Base-by-base conservation (phyloP, 1,139 yeast genomes). In the Pichia sp. region DNA sequence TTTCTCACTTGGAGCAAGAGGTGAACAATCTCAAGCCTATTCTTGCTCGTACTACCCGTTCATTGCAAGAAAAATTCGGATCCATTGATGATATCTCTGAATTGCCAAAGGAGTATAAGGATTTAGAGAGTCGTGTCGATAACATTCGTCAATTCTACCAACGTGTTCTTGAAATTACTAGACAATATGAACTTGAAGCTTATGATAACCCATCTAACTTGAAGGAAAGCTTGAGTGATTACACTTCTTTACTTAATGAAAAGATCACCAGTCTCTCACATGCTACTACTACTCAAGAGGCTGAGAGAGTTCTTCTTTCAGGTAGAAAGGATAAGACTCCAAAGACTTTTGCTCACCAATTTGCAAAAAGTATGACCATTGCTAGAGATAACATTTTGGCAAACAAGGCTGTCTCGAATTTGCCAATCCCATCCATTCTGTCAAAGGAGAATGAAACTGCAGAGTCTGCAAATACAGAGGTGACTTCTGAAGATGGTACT, bases 141-240 rank as follows among this genome's bases (percentile, higher is more conserved):
- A 66, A 72, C 38, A 63, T 79, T 47, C 72, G 74, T 52, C 66
- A 66, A 38, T 69, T 76, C 45, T 76, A 77, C 59, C 72, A 74
- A 44, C 77, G 75, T 53, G 63, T 77, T 45, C 64, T 78, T 38
- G 65, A 67, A 21, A 73, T 74, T 48, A 73, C 82, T 29, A 76
- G 69, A 39, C 80, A 82, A 40, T 80, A 70, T 51, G 81, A 69
- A 48, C 69, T 77, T 41, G 76, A 76, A 37, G 73, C 80, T 34
- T 80, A 80, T 55, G 88, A 80, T 54, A 79, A 77, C 49, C 87
- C 87, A 22, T 86, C 86, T 27, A 82, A 80, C 35, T 65, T 77
- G 55, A 55, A 72, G 49, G 72, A 82, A 64, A 51, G 75, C 25
- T 55, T 72, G 22, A 61, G 75, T 34, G 81, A 79, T 48, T 75